Evolutionary conservation across 495 filamentous ascomycete genomes (phyloP), one percentile per base, ranked within the genome.

Genomic region (Penicillium diatomitis): DNA sequence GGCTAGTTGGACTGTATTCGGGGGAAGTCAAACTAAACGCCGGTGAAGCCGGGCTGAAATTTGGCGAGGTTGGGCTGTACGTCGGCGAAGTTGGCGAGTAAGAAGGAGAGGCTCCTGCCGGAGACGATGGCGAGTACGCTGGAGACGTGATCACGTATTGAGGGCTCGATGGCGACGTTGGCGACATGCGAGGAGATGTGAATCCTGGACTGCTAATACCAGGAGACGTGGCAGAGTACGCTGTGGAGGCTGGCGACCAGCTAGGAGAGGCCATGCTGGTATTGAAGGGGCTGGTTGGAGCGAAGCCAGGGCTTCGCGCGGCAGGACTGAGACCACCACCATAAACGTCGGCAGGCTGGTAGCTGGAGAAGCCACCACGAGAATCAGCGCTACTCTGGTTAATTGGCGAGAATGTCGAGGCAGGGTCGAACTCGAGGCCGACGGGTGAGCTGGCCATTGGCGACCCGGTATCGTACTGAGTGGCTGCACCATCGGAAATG

Each of bases 391-490:
- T 85, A 12, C 79, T 72, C 51, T 85, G 79, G 37, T 83, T 83
- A 49, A 99, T 92, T 32, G 92, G 92, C 12, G 90, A 96, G 81
- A 97, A 99, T 28, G 68, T 66, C 50, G 90, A 84, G 57, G 86
- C 83, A 47, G 84, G 84, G 55, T 88, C 86, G 30, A 87, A 84
- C 5, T 86, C 85, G 50, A 85, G 78, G 51, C 86, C 73, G 66
- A 83, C 86, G 9, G 82, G 82, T 46, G 77, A 83, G 55, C 90
- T 90, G 32, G 82, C 80, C 75, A 90, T 81, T 5, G 92, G 92
- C 29, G 92, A 96, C 46, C 84, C 87, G 38, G 81, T 85, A 56
- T 96, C 92, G 64, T 99, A 99, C 5, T 94, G 94, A 12, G 92
- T 99, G 27, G 88, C 86, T 38, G 89, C 86, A 53, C 92, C 92